Percentiles rank a stretch among this genome's conserved stretches.
Evolutionary conservation across 495 filamentous ascomycete species (phyloP).

Genomic region (Cercophora newfieldiana): DNA sequence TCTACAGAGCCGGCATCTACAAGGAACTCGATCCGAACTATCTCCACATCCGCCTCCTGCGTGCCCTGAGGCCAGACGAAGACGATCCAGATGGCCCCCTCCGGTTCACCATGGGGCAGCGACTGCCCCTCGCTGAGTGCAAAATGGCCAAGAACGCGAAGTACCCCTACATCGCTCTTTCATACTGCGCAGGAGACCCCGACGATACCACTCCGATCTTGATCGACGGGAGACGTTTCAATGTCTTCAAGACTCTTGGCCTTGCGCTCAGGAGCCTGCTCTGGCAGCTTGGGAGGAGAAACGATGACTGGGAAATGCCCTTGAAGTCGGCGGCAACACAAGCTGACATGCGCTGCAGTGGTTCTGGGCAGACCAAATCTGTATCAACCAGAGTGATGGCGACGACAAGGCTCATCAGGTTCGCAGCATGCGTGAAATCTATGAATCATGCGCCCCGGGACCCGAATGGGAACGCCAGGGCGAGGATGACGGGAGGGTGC

Average conservation of each 20-base stretch:
- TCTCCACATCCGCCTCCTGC: slow-evolving; percentile 1
- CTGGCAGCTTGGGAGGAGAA: not conserved
- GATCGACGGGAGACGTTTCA: not conserved
- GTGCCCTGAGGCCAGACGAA: not conserved
- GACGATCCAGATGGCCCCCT: not conserved
- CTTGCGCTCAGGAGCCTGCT: not conserved
- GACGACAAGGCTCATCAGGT: slow-evolving; percentile 28
- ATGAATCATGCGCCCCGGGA: slow-evolving; percentile 8
- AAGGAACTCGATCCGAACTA: not conserved
- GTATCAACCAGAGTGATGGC: slow-evolving; percentile 30
- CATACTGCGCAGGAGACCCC: not conserved
- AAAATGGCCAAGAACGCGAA: not conserved
- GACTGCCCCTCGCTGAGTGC: not conserved
- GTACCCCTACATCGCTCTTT: not conserved
- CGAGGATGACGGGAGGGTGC: not conserved
- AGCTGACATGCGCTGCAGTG: not conserved
- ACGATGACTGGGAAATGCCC: not conserved
- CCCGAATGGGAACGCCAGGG: not conserved
- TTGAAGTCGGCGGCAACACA: no score
- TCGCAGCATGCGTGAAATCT: slow-evolving; percentile 24
- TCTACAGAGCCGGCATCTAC: not conserved
- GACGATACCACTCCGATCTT: not conserved
- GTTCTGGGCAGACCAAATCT: slow-evolving; percentile 31
- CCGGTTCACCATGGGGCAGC: not conserved
- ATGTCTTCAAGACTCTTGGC: not conserved